phyloP scores from a whole-genome alignment of 345 rosid species.

The Pugionium cornutum region DNA sequence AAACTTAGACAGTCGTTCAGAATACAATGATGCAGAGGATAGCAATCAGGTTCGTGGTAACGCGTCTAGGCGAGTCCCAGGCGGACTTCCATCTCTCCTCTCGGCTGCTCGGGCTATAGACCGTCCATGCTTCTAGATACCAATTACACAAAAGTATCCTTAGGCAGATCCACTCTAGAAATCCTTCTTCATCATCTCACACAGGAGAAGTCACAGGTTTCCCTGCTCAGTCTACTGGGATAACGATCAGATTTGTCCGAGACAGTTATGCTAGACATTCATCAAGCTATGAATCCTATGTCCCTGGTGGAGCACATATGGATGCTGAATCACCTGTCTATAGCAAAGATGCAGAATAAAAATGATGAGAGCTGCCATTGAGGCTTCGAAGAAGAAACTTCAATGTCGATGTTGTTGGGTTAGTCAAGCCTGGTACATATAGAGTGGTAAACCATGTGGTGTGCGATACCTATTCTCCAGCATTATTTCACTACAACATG shows the following conservation, averaged over 20 bases:
- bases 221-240: constrained; percentile 41
- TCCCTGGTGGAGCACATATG: constrained; percentile 42
- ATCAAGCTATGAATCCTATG: constrained; percentile 33
- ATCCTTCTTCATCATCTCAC: constrained; percentile 33
- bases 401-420: background rate
- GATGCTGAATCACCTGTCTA: constrained; percentile 36
- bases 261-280: constrained; percentile 39
- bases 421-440: too few relatives aligned
- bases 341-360: constrained; percentile 56
- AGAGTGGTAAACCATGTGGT: too few relatives aligned
- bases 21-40: constrained; percentile 33
- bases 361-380: constrained; percentile 58
- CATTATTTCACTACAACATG: too few relatives aligned
- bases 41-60: constrained; percentile 38
- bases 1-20: constrained; percentile 41
- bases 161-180: constrained; percentile 46
- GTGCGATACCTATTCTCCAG: too few relatives aligned
- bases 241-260: constrained; percentile 39
- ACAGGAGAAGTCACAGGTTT: constrained; percentile 45
- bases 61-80: constrained; percentile 40
- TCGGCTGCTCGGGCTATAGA: constrained; percentile 69
- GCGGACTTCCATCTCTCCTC: constrained; percentile 55
- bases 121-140: constrained; percentile 77
- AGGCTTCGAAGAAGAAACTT: constrained; percentile 43
- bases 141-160: constrained; percentile 57